Conservation (phyloP, 2,329 filamentous ascomycete genomes). For the Dothideomycetes sp. region DNA sequence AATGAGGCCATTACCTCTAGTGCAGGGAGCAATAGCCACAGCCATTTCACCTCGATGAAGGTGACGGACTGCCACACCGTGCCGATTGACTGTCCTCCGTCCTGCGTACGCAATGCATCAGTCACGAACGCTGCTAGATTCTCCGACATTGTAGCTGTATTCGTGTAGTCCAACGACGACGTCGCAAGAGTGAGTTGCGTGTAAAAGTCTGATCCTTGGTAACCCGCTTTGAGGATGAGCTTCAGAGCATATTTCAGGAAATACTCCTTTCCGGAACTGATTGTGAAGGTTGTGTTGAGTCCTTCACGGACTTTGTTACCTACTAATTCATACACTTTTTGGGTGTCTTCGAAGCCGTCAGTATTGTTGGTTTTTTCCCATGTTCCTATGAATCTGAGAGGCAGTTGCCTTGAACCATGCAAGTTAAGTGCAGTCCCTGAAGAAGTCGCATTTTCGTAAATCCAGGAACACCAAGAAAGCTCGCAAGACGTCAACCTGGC, state of each 20-base stretch:
- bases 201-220: slow-evolving; percentile 8
- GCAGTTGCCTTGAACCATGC: background rate
- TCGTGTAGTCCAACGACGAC: slow-evolving; percentile 8
- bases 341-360: background rate
- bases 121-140: slow-evolving; percentile 9
- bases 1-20: background rate
- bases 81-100: background rate
- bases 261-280: slow-evolving; percentile 10
- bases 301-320: background rate
- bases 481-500: slow-evolving; percentile 3
- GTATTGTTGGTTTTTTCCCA: slow-evolving; percentile 3
- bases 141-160: slow-evolving; percentile 3
- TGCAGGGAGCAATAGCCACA: background rate
- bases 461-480: slow-evolving; percentile 6
- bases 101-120: slow-evolving; percentile 7
- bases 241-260: slow-evolving; percentile 5
- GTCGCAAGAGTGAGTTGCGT: slow-evolving; percentile 8
- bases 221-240: slow-evolving; percentile 10
- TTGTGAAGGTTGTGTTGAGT: slow-evolving; percentile 3
- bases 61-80: slow-evolving; percentile 7
- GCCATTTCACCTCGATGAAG: slow-evolving; percentile 2
- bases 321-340: background rate
- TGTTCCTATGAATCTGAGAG: background rate
- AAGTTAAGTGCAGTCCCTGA: background rate
- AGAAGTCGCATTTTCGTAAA: background rate